Evolutionary conservation across 2,329 filamentous ascomycete species (phyloP), one percentile per base, ranked within the genome.

Genomic region (Rhytidhysteron rufulum): DNA sequence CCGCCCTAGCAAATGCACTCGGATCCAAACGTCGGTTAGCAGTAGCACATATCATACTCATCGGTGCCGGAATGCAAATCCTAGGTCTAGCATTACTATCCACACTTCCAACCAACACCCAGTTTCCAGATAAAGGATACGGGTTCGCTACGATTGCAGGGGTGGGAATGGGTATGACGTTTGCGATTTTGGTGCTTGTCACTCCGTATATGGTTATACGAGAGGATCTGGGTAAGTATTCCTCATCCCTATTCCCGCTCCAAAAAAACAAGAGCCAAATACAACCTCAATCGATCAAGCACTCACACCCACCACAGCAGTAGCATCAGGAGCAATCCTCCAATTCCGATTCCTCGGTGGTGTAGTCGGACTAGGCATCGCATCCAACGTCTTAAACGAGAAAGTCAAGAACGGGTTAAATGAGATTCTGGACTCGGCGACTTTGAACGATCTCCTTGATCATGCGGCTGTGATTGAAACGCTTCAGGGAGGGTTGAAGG

Each of bases 321-420:
- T 32, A 19, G 41, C 37, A 4, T 15, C 27, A 16, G 42, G 38
- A 5, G 40, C 42, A 3, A 27, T 41, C 29, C 34, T 38, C 17
- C 42, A 44, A 25, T 44, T 44, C 27, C 32, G 42, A 4, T 37
- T 41, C 24, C 24, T 44, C 3, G 42, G 42, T 3, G 39, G 42
- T 13, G 30, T 38, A 4, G 31, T 44, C 34, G 42, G 42, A 4
- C 21, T 44, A 4, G 39, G 27, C 15, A 41, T 44, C 15, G 39
- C 29, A n/a, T 27, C 42, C 7, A 41, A 31, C 21, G 31, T 44
- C 7, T 31, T 37, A 13, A 44, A 37, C 21, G 24, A 34, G 15
- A 20, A 27, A n/a, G 17, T 45, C 5, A 34, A 32, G 18, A 3
- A 18, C 6, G 16, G 29, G 6, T 27, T 45, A 7, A 25, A 4